A percentile compares a stretch with the other conserved stretches of the same genome.
These are phyloP conservation scores for Alternaria brassicae DNA, from an alignment of 2,329 filamentous ascomycete genomes.

Conservation along the genomic window DNA sequence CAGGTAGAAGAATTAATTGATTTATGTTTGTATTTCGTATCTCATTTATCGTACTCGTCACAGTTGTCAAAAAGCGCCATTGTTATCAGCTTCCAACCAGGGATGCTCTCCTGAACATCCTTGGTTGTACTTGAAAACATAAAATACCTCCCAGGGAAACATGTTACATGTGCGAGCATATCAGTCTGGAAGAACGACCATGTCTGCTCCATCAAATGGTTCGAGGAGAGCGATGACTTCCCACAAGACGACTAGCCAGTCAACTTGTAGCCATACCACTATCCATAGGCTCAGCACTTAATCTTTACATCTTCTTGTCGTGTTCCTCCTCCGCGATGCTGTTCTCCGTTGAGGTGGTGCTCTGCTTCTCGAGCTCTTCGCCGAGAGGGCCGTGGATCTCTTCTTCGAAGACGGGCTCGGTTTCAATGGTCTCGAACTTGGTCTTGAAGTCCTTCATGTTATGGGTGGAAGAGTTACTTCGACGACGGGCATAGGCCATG, in stretches of 20 bases:
- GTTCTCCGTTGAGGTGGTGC: slow-evolving; percentile 59
- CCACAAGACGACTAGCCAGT: slow-evolving; percentile 36
- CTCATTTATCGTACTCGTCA: slow-evolving; percentile 27
- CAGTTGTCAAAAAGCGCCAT: slow-evolving; percentile 22
- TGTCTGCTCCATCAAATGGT: slow-evolving; percentile 18
- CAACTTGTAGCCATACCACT: slow-evolving; percentile 24
- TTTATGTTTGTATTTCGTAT: slow-evolving; percentile 10
- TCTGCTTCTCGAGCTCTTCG: slow-evolving; percentile 64
- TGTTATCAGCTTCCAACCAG: slow-evolving; percentile 18
- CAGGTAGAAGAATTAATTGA: neutral
- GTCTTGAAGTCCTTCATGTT: slow-evolving; percentile 84
- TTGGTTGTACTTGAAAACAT: slow-evolving; percentile 14
- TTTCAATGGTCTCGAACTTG: slow-evolving; percentile 92
- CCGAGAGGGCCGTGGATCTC: slow-evolving; percentile 72
- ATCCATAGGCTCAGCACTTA: neutral
- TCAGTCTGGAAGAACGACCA: slow-evolving; percentile 20
- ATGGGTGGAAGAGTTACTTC: slow-evolving; percentile 85
- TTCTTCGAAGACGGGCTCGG: slow-evolving; percentile 92
- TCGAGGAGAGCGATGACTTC: slow-evolving; percentile 22
- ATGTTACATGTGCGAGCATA: slow-evolving; percentile 36
- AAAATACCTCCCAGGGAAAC: slow-evolving; percentile 20
- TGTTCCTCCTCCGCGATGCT: slow-evolving; percentile 65
- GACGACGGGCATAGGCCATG: slow-evolving; percentile 84
- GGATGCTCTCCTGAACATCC: slow-evolving; percentile 24
- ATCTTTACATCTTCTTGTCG: slow-evolving; percentile 54